phyloP scores from a whole-genome alignment of 345 rosid species.

The Eutrema heterophyllum region DNA sequence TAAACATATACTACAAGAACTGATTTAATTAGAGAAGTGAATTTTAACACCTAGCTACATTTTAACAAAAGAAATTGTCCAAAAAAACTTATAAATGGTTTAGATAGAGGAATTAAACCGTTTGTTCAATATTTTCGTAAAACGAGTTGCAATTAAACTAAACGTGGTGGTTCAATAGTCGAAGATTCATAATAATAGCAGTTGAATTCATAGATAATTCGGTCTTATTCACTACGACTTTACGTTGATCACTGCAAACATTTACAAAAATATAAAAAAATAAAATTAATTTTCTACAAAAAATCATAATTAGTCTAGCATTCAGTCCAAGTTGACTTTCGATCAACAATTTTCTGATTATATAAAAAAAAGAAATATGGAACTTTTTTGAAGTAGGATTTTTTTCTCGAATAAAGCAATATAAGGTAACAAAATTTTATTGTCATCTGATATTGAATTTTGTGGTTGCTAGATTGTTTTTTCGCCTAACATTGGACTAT shows the following conservation, averaged over 20 bases:
- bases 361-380: background rate
- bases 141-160: background rate
- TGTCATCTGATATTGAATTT: background rate
- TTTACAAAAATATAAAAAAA: background rate
- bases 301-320: background rate
- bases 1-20: no score
- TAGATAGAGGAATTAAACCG: background rate
- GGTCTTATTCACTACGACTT: background rate
- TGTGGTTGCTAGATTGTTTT: background rate
- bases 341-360: background rate
- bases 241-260: background rate
- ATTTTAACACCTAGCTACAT: no score
- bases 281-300: background rate
- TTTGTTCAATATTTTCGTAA: background rate
- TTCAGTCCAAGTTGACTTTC: background rate
- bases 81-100: background rate
- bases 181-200: background rate
- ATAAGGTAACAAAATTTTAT: background rate
- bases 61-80: background rate
- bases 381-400: background rate
- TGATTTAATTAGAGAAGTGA: no score
- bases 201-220: background rate
- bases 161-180: background rate
- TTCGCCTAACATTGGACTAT: slow-evolving; percentile 4
- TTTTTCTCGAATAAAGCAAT: background rate